A percentile compares a stretch with the other conserved stretches of the same genome.
Conservation (phyloP, 805 yeast genomes). For the Sporopachydermia quercuum region DNA sequence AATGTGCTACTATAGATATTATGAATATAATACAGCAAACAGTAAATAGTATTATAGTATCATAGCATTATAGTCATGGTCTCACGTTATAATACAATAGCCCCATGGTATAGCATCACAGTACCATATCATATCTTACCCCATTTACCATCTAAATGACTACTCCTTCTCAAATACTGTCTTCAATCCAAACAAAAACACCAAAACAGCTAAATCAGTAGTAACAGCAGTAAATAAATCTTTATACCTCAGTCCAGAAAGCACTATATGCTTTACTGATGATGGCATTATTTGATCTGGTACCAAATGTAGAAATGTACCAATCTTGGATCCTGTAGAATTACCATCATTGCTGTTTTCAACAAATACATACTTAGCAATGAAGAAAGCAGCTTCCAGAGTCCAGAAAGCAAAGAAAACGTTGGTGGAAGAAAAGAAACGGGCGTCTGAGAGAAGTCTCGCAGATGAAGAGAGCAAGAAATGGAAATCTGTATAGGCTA, state of each 20-base stretch:
- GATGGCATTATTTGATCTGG: neutral
- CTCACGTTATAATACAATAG: too few relatives aligned
- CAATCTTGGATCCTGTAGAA: neutral
- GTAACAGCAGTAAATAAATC: neutral
- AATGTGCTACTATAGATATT: too few relatives aligned
- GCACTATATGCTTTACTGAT: neutral
- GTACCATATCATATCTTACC: too few relatives aligned
- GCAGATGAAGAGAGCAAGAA: neutral
- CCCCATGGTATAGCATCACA: too few relatives aligned
- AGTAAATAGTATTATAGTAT: too few relatives aligned
- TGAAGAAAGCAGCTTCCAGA: slow-evolving; percentile 1
- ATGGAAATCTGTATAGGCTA: neutral
- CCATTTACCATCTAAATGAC: too few relatives aligned
- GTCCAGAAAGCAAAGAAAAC: neutral
- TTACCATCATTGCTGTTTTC: too few relatives aligned
- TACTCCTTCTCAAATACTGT: too few relatives aligned
- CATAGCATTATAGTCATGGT: too few relatives aligned
- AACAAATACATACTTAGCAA: neutral
- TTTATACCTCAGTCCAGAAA: neutral
- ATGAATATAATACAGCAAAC: too few relatives aligned
- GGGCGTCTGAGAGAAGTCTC: neutral
- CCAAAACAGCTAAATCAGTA: neutral
- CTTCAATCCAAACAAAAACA: neutral
- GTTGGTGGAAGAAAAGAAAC: neutral
- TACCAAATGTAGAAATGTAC: neutral